Conservation (phyloP, 2,329 filamentous ascomycete species). For the Arthrinium phaeospermum region DNA sequence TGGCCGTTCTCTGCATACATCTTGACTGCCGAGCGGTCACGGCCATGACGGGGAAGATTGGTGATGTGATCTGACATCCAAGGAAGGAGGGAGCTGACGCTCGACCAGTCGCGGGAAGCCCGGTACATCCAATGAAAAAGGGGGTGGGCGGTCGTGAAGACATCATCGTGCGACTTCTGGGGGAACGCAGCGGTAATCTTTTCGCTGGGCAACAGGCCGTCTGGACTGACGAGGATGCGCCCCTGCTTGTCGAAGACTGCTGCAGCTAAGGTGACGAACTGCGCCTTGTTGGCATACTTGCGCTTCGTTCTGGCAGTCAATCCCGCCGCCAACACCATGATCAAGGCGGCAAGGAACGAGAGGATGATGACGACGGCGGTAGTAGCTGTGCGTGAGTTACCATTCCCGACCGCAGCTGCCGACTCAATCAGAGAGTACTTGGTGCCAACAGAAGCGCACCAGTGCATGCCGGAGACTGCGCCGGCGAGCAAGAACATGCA, state of each 20-base stretch:
- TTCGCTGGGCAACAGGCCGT: constrained; percentile 71
- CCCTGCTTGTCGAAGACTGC: constrained; percentile 72
- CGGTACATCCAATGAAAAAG: constrained; percentile 89
- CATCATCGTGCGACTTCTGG: constrained; percentile 72
- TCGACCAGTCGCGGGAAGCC: constrained; percentile 78
- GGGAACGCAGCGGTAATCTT: constrained; percentile 82
- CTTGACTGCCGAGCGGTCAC: constrained; percentile 46
- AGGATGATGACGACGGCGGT: constrained; percentile 76
- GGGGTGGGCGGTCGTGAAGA: constrained; percentile 76
- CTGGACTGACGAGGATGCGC: constrained; percentile 70
- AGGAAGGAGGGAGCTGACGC: constrained; percentile 69
- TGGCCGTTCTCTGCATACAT: constrained; percentile 61
- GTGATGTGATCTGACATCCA: constrained; percentile 76
- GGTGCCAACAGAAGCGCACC: constrained; percentile 77
- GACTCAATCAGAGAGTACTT: constrained; percentile 58
- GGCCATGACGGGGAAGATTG: constrained; percentile 46
- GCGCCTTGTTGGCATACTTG: constrained; percentile 62
- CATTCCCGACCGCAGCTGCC: no score
- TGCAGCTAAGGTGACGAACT: constrained; percentile 63
- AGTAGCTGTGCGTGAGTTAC: constrained; percentile 55
- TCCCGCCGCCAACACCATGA: constrained; percentile 61
- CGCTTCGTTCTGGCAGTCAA: constrained; percentile 59
- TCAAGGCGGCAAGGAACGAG: constrained; percentile 64
- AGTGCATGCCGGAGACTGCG: constrained; percentile 87
- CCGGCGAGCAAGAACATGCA: constrained; percentile 74